phyloP scores from a whole-genome alignment of 257 asterid species.

The Solanum chiquidenum region DNA sequence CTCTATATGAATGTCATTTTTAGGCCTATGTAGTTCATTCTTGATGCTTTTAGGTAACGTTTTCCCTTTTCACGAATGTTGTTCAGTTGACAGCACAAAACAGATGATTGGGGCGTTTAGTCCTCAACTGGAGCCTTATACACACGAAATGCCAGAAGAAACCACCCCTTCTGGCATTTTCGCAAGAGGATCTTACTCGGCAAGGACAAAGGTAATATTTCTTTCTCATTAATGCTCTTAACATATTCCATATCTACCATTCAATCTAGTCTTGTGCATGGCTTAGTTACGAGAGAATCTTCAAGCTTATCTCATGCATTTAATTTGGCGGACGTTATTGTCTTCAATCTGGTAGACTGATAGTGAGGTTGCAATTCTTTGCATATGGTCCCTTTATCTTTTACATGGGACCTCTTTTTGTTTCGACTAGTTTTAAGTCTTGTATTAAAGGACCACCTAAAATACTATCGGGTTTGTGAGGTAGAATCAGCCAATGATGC shows the following conservation, averaged over 20 bases:
- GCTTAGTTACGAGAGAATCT: neutral
- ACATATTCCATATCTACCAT: neutral
- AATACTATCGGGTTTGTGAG: neutral
- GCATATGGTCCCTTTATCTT: neutral
- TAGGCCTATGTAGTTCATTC: neutral
- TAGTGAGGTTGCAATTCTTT: neutral
- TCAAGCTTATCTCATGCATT: neutral
- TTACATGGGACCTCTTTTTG: neutral
- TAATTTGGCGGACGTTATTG: neutral
- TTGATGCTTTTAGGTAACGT: neutral
- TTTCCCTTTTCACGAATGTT: neutral
- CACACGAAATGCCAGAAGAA: slow-evolving; percentile 87
- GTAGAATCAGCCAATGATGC: neutral
- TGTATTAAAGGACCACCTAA: neutral
- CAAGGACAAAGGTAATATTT: slow-evolving; percentile 67
- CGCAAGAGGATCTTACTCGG: slow-evolving; percentile 88
- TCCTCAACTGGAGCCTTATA: slow-evolving; percentile 82
- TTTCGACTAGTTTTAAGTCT: neutral
- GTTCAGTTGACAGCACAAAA: slow-evolving; percentile 74
- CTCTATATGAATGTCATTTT: neutral
- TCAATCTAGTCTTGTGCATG: neutral
- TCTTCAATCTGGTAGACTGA: neutral
- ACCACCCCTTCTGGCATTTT: slow-evolving; percentile 90
- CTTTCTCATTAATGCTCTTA: neutral
- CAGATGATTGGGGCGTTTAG: slow-evolving; percentile 97